Base-by-base conservation (phyloP, 306 rosid species). In the Ormosia semicastrata region DNA sequence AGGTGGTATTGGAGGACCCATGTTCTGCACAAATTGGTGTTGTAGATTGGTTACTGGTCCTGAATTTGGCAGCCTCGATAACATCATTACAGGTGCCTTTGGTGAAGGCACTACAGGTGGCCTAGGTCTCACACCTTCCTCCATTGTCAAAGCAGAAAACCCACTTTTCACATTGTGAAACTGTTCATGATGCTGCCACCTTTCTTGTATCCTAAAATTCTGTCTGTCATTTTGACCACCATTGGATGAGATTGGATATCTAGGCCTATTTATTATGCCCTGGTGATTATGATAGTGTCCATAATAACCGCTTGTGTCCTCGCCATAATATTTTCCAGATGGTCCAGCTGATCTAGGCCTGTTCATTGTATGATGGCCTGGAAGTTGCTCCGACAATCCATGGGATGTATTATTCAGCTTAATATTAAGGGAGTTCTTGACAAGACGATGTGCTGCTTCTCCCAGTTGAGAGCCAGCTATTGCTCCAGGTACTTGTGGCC, bases 391-490 rank as follows among this genome's bases (percentile, higher is more conserved):
- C 62, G 69, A 62, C 12, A 37, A 75, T 77, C 96, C 96, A 52
- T 90, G 79, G 33, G 93, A 53, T 46, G 86, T 56, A 68, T 84
- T 89, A 71, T 84, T 88, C 43, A 77, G 37, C 85, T 69, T 91
- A 36, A 94, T 71, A 78, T 90, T 92, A 11, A 95, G 96, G 24
- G 98, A 81, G 84, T 89, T 92, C 88, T 91, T 95, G 69, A 95
- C 93, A 47, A 95, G 97, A 53, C 99, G 97, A 75, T 92, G 98
- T 56, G 99, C 99, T 46, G 97, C 99, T 83, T 91, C 98, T 85
- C 99, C 99, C 86, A 95, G 86, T 56, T 85, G 89, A 79, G 87
- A 81, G 73, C 99, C 99, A 37, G 91, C 94, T 30, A 93, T 95
- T 57, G 97, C 92, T 72, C 98, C 98, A 39, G 90, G 94, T 79